Evolutionary conservation across 192 early-diverging fungal genomes (phyloP).

Genomic region (Coemansia sp.): DNA sequence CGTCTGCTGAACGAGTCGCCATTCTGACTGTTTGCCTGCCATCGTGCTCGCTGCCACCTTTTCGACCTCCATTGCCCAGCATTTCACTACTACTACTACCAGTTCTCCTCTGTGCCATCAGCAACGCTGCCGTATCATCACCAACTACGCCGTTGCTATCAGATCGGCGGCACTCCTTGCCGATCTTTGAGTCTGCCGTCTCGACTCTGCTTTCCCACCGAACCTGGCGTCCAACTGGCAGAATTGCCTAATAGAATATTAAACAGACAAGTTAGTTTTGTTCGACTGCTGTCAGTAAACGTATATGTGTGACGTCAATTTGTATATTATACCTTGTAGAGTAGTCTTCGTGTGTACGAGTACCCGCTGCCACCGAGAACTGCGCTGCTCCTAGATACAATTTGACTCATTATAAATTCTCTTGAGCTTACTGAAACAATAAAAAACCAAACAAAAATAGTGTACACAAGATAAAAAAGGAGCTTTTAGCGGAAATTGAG

Average conservation of each 20-base stretch:
- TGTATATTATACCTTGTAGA: neutral
- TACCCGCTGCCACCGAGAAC: neutral
- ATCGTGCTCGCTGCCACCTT: neutral
- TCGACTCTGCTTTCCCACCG: constrained; percentile 38
- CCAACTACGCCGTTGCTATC: neutral
- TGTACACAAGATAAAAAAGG: neutral
- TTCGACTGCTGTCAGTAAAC: neutral
- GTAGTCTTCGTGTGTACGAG: neutral
- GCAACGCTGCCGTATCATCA: constrained; percentile 15
- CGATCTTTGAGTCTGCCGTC: neutral
- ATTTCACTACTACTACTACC: neutral
- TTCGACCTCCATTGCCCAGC: neutral
- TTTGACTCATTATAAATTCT: neutral
- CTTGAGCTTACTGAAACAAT: neutral
- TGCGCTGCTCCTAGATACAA: neutral
- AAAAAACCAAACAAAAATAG: neutral
- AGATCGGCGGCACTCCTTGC: neutral
- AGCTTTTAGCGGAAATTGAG: neutral
- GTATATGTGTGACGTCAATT: neutral
- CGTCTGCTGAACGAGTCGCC: constrained; percentile 3
- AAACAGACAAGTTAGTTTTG: neutral
- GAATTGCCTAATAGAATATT: neutral
- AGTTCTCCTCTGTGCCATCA: constrained; percentile 19
- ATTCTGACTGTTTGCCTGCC: constrained; percentile 31
- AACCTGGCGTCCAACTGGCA: constrained; percentile 17